Base-by-base conservation (phyloP, 75 land plant species). In the Pseudotsuga menziesii region DNA sequence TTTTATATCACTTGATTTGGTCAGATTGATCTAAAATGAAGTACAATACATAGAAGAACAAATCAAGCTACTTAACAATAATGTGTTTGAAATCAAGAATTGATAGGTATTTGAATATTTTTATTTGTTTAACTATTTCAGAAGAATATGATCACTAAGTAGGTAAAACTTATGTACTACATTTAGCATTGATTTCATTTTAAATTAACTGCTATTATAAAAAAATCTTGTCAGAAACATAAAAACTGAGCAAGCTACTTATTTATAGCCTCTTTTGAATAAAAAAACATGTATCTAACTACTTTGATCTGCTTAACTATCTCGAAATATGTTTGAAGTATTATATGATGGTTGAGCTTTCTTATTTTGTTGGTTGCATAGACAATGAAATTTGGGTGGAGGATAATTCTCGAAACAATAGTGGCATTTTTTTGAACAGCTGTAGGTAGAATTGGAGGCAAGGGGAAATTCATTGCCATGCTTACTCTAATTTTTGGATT, bases 391-490 rank as follows among this genome's bases (percentile, higher is more conserved):
- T 84, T 87, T 76, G 87, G 82, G 0, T 91, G 96, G 97, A 75
- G 85, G 75, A 81, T 92, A 76, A 86, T 86, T 4, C 25, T 92
- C 4, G 96, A 89, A 27, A 57, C 80, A 8, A 44, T 91, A 0
- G 62, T 91, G 62, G 97, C 88, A 13, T 86, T 87, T 74, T 73
- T 86, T 29, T 94, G 97, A 67, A 94, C 92, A 15, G 88, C 90
- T 8, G 83, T 89, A 52, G 91, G 92, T 44, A 89, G 92, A 69
- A 94, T 87, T 19, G 97, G 94, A 14, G 97, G 97, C 3, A 94
- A 94, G 15, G 97, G 94, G 3, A 86, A 91, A 36, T 94, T 89
- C 74, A 90, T 94, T 76, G 94, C 97, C 7, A 84, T 94, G 88
- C 88, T 94, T 75, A 83, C 71, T 57, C 82, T 94, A 1, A 75